A percentile compares a stretch with the other conserved stretches of the same genome.
Conservation (phyloP, 345 rosid species). For the Camelina laxa region DNA sequence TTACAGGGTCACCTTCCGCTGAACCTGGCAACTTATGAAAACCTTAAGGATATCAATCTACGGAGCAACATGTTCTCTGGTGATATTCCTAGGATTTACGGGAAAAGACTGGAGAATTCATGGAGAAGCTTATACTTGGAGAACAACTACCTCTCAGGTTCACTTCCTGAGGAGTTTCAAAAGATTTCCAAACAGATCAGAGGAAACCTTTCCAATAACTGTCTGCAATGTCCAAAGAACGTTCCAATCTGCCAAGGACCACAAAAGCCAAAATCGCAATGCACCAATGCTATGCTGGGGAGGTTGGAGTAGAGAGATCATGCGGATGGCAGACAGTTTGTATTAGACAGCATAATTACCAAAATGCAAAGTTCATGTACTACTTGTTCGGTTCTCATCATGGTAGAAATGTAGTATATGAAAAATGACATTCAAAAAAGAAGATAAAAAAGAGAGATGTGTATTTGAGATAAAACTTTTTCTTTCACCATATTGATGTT, state of each 20-base stretch:
- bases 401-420: conserved; percentile 31
- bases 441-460: conserved; percentile 9
- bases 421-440: conserved; percentile 7
- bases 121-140: conserved; percentile 56
- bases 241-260: conserved; percentile 52
- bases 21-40: conserved; percentile 48
- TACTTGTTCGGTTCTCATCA: conserved; percentile 25
- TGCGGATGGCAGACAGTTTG: conserved; percentile 3
- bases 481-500: conserved; percentile 35
- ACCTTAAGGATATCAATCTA: conserved; percentile 50
- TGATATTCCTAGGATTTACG: conserved; percentile 50
- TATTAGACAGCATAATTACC: conserved; percentile 15
- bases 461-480: conserved; percentile 26
- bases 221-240: conserved; percentile 48
- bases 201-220: conserved; percentile 63
- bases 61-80: conserved; percentile 52
- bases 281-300: conserved; percentile 45
- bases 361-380: conserved; percentile 22
- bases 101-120: conserved; percentile 46
- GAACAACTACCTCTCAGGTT: conserved; percentile 50
- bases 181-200: conserved; percentile 28
- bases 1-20: conserved; percentile 55
- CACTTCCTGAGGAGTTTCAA: conserved; percentile 51
- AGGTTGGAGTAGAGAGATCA: conserved; percentile 40
- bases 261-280: conserved; percentile 54